Percentiles rank a stretch among this genome's conserved stretches.
phyloP scores from a whole-genome alignment of 2,329 filamentous ascomycete species.

The Ophiocordyceps camponoti-leonardi region DNA sequence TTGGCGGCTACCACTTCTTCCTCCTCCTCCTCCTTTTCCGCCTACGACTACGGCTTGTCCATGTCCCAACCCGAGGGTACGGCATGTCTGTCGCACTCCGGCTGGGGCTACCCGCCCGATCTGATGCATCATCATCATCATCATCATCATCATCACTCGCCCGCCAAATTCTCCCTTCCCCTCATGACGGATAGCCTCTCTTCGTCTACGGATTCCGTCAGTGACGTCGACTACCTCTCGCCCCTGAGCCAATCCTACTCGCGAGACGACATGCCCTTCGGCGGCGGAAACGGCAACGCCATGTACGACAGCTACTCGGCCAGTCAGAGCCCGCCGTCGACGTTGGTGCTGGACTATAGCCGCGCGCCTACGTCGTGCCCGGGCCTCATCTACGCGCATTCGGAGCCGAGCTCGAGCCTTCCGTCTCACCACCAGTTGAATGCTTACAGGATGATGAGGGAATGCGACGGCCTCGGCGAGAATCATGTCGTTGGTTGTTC shows the following conservation, averaged over 20 bases:
- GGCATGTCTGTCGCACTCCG: constrained; percentile 20
- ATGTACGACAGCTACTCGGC: constrained; percentile 31
- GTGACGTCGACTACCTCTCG: constrained; percentile 45
- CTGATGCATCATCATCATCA: constrained; percentile 15
- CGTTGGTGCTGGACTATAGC: constrained; percentile 37
- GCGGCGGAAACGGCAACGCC: constrained; percentile 36
- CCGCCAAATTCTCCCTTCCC: constrained; percentile 25
- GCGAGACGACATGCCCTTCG: constrained; percentile 39
- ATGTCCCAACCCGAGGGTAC: constrained; percentile 29
- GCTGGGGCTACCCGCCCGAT: constrained; percentile 31
- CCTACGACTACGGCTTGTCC: constrained; percentile 30
- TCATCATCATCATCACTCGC: too few species aligned
- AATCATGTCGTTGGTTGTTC: constrained; percentile 15
- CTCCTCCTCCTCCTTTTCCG: too few species aligned
- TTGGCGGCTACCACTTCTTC: too few species aligned
- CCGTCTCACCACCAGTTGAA: constrained; percentile 42
- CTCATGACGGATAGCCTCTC: constrained; percentile 33
- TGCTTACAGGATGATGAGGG: constrained; percentile 32
- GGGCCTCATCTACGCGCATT: constrained; percentile 42
- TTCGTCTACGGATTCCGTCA: constrained; percentile 40
- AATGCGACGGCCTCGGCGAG: constrained; percentile 39
- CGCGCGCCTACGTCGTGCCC: constrained; percentile 42
- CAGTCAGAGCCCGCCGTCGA: constrained; percentile 36
- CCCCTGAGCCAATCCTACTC: constrained; percentile 38
- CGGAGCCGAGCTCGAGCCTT: constrained; percentile 42